A percentile compares a stretch with the other conserved stretches of the same genome.
phyloP scores from a whole-genome alignment of 345 rosid genomes.

The Noccaea caerulescens region DNA sequence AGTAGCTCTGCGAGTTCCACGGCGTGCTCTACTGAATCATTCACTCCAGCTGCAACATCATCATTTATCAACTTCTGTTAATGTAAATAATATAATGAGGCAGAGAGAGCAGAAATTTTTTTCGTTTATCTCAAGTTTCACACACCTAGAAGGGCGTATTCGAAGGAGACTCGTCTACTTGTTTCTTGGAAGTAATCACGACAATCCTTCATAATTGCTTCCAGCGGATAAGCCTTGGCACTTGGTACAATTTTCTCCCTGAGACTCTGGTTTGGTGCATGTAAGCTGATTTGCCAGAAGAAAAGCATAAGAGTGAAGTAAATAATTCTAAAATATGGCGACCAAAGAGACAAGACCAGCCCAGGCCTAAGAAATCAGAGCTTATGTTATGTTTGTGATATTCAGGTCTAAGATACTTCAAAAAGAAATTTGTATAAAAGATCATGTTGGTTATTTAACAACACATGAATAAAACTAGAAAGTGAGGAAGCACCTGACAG shows the following conservation, averaged over 20 bases:
- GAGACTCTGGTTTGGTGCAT: constrained; percentile 91
- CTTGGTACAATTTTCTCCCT: constrained; percentile 91
- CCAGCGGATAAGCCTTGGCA: constrained; percentile 92
- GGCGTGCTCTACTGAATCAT: constrained; percentile 80
- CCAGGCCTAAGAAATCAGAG: background rate
- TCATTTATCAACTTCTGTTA: constrained; percentile 32
- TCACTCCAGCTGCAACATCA: constrained; percentile 75
- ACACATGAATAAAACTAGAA: constrained; percentile 14
- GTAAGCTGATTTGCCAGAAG: constrained; percentile 60
- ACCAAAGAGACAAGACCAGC: background rate
- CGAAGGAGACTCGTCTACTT: constrained; percentile 84
- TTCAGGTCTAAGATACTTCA: background rate
- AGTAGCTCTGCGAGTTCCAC: constrained; percentile 83
- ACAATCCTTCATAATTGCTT: constrained; percentile 92
- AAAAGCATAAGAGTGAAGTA: constrained; percentile 21
- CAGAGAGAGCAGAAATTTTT: background rate
- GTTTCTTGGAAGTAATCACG: constrained; percentile 82
- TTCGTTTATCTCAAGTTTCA: constrained; percentile 17
- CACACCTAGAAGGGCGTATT: constrained; percentile 90
- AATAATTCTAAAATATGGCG: background rate
- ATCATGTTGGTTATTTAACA: too few species aligned
- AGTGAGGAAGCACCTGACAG: constrained; percentile 64
- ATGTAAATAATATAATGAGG: background rate
- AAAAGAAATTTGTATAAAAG: too few species aligned
- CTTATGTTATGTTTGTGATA: background rate